A percentile compares a stretch with the other conserved stretches of the same genome.
Conservation (phyloP, 768 basidiomycete species). For the Strobilomyces dryophilus region DNA sequence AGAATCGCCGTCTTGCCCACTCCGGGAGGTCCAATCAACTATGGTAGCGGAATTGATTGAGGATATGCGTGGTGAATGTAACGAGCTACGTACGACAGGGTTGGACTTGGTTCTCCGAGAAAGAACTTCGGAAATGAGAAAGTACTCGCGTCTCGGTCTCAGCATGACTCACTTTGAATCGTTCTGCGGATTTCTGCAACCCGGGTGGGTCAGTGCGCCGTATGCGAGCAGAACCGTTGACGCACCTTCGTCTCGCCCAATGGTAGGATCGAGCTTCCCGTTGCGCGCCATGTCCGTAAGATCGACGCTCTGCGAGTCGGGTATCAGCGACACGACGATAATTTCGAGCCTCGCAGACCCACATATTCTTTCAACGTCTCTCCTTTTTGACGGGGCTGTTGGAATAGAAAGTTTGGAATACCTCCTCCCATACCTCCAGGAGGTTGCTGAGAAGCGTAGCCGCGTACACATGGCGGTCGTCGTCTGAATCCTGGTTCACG, state of each 20-base stretch:
- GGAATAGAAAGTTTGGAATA: slow-evolving; percentile 55
- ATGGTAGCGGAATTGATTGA: neutral
- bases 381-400: slow-evolving; percentile 69
- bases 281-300: slow-evolving; percentile 77
- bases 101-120: slow-evolving; percentile 90
- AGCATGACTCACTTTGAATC: slow-evolving; percentile 67
- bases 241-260: slow-evolving; percentile 81
- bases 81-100: slow-evolving; percentile 59
- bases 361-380: slow-evolving; percentile 82
- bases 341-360: slow-evolving; percentile 24
- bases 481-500: neutral
- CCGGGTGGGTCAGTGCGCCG: neutral
- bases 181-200: slow-evolving; percentile 79
- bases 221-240: neutral
- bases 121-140: slow-evolving; percentile 48
- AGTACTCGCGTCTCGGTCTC: neutral
- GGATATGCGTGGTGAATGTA: neutral
- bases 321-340: neutral
- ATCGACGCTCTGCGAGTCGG: slow-evolving; percentile 63
- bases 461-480: slow-evolving; percentile 15
- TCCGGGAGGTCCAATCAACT: slow-evolving; percentile 84
- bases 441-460: slow-evolving; percentile 49
- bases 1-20: slow-evolving; percentile 93
- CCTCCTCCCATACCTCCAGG: slow-evolving; percentile 33
- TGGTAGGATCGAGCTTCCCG: slow-evolving; percentile 88